Percentiles rank a stretch among this genome's conserved stretches.
phyloP scores from a whole-genome alignment of 176 grass and related monocot genomes.

The Hyparrhenia diplandra region DNA sequence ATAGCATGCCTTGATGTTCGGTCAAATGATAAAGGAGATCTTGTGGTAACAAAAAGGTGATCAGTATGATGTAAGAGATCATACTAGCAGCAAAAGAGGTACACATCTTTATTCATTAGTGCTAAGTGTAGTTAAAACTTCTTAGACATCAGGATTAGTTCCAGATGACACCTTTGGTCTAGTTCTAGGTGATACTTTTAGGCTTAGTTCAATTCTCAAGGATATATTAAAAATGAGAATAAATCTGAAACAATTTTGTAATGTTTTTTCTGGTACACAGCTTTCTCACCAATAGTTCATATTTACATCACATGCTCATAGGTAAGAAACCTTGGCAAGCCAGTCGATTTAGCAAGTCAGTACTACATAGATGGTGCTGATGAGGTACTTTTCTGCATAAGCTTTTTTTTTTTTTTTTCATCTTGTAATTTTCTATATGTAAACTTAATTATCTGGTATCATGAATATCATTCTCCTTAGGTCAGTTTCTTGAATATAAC shows the following conservation, averaged over 20 bases:
- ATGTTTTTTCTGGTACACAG: not conserved
- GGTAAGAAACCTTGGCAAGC: conserved; percentile 98
- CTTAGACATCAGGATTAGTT: conserved; percentile 16
- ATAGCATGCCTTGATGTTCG: conserved; percentile 99
- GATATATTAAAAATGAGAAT: not conserved
- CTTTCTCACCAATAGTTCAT: not conserved
- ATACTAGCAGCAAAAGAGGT: conserved; percentile 75
- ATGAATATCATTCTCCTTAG: conserved; percentile 38
- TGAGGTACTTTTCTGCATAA: conserved; percentile 56
- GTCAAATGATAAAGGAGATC: conserved; percentile 94
- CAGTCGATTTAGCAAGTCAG: conserved; percentile 93
- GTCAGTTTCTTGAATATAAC: conserved; percentile 99
- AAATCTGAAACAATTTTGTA: not conserved
- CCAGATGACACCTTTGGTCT: not conserved
- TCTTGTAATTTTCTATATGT: not conserved
- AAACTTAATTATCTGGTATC: conserved; percentile 23
- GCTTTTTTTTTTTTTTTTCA: not conserved
- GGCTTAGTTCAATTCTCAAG: conserved; percentile 10
- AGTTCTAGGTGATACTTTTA: not conserved
- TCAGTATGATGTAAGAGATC: conserved; percentile 98
- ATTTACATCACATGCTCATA: conserved; percentile 28
- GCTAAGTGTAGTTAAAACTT: not conserved
- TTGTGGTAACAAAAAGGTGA: conserved; percentile 99
- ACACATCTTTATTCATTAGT: not conserved
- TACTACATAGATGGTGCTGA: conserved; percentile 97